Conservation (phyloP, 371 early-diverging fungal species). For the Mortierella sp. region DNA sequence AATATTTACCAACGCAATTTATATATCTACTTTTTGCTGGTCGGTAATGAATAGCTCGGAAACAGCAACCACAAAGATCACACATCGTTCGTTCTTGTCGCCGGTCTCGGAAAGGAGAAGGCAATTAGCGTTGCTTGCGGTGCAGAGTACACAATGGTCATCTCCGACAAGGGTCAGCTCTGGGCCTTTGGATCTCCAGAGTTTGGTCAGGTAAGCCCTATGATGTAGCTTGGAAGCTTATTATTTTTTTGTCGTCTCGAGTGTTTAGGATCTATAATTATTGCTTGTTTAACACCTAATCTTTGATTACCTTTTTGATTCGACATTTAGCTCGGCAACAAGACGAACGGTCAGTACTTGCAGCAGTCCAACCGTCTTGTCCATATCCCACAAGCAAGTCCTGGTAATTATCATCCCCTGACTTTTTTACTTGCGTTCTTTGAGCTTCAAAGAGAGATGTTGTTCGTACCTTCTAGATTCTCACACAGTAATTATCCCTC, state of each 20-base stretch:
- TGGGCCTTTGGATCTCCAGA: conserved; percentile 65
- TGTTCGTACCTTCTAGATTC: not conserved
- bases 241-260: not conserved
- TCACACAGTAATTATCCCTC: not conserved
- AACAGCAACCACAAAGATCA: conserved; percentile 53
- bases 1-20: not conserved
- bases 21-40: not conserved
- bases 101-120: conserved; percentile 58
- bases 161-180: conserved; percentile 61
- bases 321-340: conserved; percentile 60
- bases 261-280: too few species aligned
- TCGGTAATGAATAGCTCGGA: conserved; percentile 45
- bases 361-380: conserved; percentile 60
- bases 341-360: conserved; percentile 60
- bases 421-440: not conserved
- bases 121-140: conserved; percentile 60
- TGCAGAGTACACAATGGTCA: conserved; percentile 60
- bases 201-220: conserved; percentile 58
- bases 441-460: not conserved
- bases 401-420: conserved; percentile 44
- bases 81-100: conserved; percentile 49
- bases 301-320: not conserved
- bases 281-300: not conserved
- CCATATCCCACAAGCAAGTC: conserved; percentile 58
- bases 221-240: not conserved